Percentiles rank a stretch among this genome's conserved stretches.
Evolutionary conservation across 2,329 filamentous ascomycete species (phyloP).

Genomic region (Didymella lethalis): DNA sequence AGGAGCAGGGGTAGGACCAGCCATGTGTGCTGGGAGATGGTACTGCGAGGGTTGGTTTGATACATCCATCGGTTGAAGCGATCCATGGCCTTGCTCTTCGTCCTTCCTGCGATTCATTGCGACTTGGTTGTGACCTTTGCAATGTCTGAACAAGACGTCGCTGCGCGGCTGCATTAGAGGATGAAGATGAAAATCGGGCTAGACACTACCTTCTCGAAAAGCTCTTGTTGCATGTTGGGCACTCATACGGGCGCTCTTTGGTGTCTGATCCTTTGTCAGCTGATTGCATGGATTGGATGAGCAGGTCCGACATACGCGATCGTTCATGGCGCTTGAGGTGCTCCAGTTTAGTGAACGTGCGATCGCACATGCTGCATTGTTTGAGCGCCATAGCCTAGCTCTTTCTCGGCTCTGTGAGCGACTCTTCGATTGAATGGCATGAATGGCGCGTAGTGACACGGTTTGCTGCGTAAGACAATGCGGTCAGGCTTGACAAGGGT

Average conservation of each 20-base stretch:
- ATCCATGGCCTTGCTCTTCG: slow-evolving; percentile 39
- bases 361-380: slow-evolving; percentile 58
- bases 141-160: slow-evolving; percentile 61
- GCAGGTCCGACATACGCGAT: slow-evolving; percentile 56
- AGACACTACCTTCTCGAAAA: slow-evolving; percentile 61
- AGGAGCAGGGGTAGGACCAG: slow-evolving; percentile 16
- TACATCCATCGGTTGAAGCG: slow-evolving; percentile 32
- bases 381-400: slow-evolving; percentile 46
- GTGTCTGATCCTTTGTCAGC: slow-evolving; percentile 55
- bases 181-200: slow-evolving; percentile 22
- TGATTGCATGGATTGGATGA: slow-evolving; percentile 6
- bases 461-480: slow-evolving; percentile 15
- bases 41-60: slow-evolving; percentile 27
- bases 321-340: slow-evolving; percentile 64
- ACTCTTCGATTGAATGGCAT: slow-evolving; percentile 18
- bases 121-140: slow-evolving; percentile 59
- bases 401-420: slow-evolving; percentile 22
- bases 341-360: slow-evolving; percentile 63
- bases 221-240: slow-evolving; percentile 62
- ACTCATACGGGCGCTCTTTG: slow-evolving; percentile 63
- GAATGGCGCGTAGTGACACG: slow-evolving; percentile 23
- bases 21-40: slow-evolving; percentile 17
- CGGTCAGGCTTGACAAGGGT: slow-evolving; percentile 16
- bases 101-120: slow-evolving; percentile 47
- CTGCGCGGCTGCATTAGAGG: slow-evolving; percentile 43